Conservation (phyloP, 2,329 filamentous ascomycete species). For the Exserohilum rostratum region DNA sequence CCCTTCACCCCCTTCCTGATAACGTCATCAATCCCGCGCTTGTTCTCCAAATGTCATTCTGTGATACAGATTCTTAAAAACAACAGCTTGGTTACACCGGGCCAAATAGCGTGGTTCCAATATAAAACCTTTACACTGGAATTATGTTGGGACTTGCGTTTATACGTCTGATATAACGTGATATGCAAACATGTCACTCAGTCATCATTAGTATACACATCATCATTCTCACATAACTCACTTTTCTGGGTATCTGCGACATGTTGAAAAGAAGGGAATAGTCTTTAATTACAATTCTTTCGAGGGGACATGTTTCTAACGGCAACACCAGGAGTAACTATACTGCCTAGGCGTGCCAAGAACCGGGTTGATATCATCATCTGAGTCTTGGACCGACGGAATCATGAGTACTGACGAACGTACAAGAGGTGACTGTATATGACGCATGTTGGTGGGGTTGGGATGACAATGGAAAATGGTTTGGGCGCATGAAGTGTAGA, state of each 20-base stretch:
- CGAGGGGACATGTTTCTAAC: slow-evolving; percentile 23
- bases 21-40: too few relatives aligned
- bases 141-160: too few relatives aligned
- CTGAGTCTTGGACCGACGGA: slow-evolving; percentile 27
- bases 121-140: too few relatives aligned
- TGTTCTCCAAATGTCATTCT: too few relatives aligned
- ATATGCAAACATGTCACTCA: too few relatives aligned
- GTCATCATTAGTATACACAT: too few relatives aligned
- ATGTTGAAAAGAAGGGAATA: slow-evolving; percentile 1
- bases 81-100: too few relatives aligned
- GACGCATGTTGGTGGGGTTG: slow-evolving; percentile 8
- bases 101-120: too few relatives aligned
- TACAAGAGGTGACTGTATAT: slow-evolving; percentile 24
- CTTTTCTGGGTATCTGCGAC: too few relatives aligned
- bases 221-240: neutral
- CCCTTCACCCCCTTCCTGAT: too few relatives aligned
- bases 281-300: slow-evolving; percentile 27
- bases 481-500: slow-evolving; percentile 29
- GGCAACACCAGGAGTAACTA: slow-evolving; percentile 7
- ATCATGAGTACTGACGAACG: slow-evolving; percentile 25
- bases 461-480: slow-evolving; percentile 7
- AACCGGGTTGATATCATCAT: slow-evolving; percentile 9
- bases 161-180: too few relatives aligned
- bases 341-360: slow-evolving; percentile 2
- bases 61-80: too few relatives aligned